phyloP scores from a whole-genome alignment of 2,329 filamentous ascomycete species.

The Colletotrichum cuscutae region DNA sequence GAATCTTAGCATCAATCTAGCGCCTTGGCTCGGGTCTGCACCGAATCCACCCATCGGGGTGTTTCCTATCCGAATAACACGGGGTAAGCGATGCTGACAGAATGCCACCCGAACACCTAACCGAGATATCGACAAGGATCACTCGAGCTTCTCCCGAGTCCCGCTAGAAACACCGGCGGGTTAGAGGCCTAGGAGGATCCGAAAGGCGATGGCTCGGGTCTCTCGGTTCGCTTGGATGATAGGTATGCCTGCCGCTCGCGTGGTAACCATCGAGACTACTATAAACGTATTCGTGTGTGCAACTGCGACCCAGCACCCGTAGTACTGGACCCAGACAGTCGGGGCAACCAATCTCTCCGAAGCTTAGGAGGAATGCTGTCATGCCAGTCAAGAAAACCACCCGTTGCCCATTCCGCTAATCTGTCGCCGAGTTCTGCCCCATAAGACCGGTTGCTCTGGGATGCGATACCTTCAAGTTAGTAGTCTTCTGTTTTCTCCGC shows the following conservation, averaged over 20 bases:
- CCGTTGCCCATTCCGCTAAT: not conserved
- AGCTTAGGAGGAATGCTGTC: not conserved
- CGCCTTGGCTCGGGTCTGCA: constrained; percentile 26
- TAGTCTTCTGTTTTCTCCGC: not conserved
- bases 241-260: constrained; percentile 22
- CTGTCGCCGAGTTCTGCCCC: not conserved
- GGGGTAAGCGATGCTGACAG: constrained; percentile 28
- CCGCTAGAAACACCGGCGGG: not conserved
- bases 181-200: not conserved
- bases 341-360: constrained; percentile 9
- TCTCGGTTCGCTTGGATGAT: constrained; percentile 6
- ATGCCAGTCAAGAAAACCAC: not conserved
- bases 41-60: not conserved
- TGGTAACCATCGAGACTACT: not conserved
- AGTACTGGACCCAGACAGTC: constrained; percentile 3
- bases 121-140: constrained; percentile 13
- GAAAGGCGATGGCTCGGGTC: constrained; percentile 1
- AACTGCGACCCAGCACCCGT: not conserved
- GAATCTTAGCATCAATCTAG: constrained; percentile 27
- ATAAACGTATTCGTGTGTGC: not conserved
- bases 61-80: constrained; percentile 10
- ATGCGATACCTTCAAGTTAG: not conserved
- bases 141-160: no score
- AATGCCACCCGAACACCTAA: constrained; percentile 4
- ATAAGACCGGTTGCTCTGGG: not conserved